Evolutionary conservation across 208 protist species (phyloP), one percentile per base, ranked within the genome.

Genomic region (Porcisia deanei): DNA sequence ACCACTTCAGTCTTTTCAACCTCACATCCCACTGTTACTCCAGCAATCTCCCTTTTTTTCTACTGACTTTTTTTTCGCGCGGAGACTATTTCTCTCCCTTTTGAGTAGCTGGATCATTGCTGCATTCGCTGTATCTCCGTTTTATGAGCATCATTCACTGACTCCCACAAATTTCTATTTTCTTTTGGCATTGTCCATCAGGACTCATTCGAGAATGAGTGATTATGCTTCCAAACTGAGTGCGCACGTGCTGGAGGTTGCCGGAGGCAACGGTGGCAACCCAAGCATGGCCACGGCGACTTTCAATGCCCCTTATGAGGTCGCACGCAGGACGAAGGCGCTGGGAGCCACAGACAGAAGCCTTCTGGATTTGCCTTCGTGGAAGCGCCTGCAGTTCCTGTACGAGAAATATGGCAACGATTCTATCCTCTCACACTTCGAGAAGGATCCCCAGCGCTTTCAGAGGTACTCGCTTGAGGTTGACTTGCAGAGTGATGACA

Each of bases 401-500:
- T 96, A 96, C 73, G 89, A 96, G 69, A 84, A 77, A 67, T 77
- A 90, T 60, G 89, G 85, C 16, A 82, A 83, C 73, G 86, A 90
- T 16, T 71, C 78, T 30, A 96, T 96, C 55, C 66, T 92, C 16
- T 86, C 90, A 1, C 72, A 91, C 75, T 96, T 96, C 67, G 84
- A 93, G 66, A 76, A 76, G 3, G 85, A 95, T 57, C 55, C 61
- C 14, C 77, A 95, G 45, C 83, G 93, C n/a, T 94, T 94, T 64
- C 22, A 84, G 49, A 79, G 86, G 30, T 92, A 95, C 73, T 93
- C 88, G 25, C 34, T 95, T 37, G 80, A 92, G 73, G 79, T 96
- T 30, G 84, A 90, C 58, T 79, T 93, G 20, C 82, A 81, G 45
- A 80, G 77, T 22, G 68, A 79, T 34, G 84, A 93, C 59, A 84